Base-by-base conservation (phyloP, 2,329 filamentous ascomycete genomes). In the Pyrenochaeta sp. region DNA sequence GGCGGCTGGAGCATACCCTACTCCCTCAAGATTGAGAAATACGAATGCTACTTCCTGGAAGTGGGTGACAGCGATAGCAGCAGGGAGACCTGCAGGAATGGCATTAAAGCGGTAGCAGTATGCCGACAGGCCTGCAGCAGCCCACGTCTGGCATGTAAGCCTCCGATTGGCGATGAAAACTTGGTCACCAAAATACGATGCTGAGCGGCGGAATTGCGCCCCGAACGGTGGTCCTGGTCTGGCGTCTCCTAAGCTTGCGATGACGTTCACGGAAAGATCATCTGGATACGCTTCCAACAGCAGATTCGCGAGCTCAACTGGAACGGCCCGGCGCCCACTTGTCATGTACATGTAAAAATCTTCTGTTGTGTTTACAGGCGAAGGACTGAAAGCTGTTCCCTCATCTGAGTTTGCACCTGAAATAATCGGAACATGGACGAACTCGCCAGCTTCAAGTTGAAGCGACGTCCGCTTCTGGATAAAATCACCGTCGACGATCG, bases 401-500 rank as follows among this genome's bases (percentile, higher is more conserved):
- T 91, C 88, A 61, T 90, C 88, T 1, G 82, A 82, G 69, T 89
- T 90, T 31, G 82, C 82, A 6, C 89, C 88, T 30, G 82, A 76
- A 6, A 91, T 78, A 35, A 90, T 81, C 1, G 87, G 86, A 0
- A 90, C 85, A 46, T 85, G 80, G 50, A 89, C 83, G 58, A 90
- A 89, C 15, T 81, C 80, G 41, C 86, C 87, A 4, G 79, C 69
- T 1, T 76, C 73, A 5, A 90, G 75, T 60, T 87, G 84, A 7
- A 80, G 69, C 9, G 82, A 83, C 1, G 80, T 81, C 56, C 79
- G 82, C 7, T 80, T 78, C 9, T 76, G 74, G 15, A 88, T 76
- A 45, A 87, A 80, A 61, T 87, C 83, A 0, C 82, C 82, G 59
- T 89, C 86, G 29, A 86, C 66, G 9, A 79, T 72, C 1, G 80